phyloP scores from a whole-genome alignment of 371 early-diverging fungal genomes.

The Lichtheimia ornata region DNA sequence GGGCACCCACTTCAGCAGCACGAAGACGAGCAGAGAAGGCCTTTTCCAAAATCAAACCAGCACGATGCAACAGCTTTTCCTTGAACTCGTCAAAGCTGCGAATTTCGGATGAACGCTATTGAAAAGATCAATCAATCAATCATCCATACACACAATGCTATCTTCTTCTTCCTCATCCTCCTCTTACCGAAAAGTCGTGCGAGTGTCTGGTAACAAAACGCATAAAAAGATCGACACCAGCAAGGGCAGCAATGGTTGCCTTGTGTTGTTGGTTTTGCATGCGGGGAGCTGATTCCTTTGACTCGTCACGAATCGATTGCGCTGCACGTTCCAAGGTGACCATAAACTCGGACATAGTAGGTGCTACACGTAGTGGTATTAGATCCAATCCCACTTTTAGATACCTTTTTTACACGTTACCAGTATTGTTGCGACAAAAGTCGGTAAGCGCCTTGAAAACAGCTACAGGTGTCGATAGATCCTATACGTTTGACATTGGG shows the following conservation, averaged over 20 bases:
- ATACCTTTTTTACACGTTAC: constrained; percentile 30
- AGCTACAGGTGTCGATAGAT: constrained; percentile 88
- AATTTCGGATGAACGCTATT: constrained; percentile 36
- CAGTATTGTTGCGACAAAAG: constrained; percentile 68
- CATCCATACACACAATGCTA: not conserved
- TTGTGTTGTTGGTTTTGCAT: constrained; percentile 43
- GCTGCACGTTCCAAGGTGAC: constrained; percentile 73
- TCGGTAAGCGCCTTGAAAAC: constrained; percentile 83
- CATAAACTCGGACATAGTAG: constrained; percentile 89
- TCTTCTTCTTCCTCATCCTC: not conserved
- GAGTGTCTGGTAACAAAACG: constrained; percentile 76
- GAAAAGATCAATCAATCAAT: not conserved
- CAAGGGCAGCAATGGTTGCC: constrained; percentile 57
- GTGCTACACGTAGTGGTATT: constrained; percentile 45
- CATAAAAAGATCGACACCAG: constrained; percentile 90
- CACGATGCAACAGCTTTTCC: constrained; percentile 69
- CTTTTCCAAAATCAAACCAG: constrained; percentile 73
- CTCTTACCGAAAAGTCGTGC: constrained; percentile 62
- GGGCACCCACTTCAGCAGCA: constrained; percentile 83
- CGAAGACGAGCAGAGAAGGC: constrained; percentile 71
- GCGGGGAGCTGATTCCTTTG: constrained; percentile 17
- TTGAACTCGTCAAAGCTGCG: constrained; percentile 78
- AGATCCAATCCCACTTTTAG: not conserved
- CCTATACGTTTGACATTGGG: constrained; percentile 30
- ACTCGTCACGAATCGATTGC: constrained; percentile 54